These are phyloP conservation scores for Pyracantha coccinea DNA, from an alignment of 331 rosid species.

Conservation along the genomic window DNA sequence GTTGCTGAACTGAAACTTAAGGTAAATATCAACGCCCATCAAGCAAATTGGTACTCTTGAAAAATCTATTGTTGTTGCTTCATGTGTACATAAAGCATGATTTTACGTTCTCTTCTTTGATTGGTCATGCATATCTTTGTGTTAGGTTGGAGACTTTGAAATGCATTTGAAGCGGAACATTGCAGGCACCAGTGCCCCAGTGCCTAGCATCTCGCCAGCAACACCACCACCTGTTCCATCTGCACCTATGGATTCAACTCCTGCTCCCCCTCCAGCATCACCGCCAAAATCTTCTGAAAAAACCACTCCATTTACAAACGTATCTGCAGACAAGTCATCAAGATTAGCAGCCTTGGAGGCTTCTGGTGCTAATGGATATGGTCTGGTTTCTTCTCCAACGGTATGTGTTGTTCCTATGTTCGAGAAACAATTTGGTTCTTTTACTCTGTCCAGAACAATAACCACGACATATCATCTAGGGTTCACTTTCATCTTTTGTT, in stretches of 20 bases:
- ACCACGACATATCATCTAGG: conserved; percentile 9
- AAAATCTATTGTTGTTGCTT: background rate
- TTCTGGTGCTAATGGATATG: conserved; percentile 53
- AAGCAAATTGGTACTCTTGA: background rate
- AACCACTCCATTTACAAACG: conserved; percentile 46
- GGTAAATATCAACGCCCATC: conserved; percentile 44
- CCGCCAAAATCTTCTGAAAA: conserved; percentile 57
- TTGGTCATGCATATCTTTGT: conserved; percentile 9
- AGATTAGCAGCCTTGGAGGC: conserved; percentile 85
- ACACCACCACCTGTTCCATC: conserved; percentile 79
- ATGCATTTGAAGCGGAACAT: conserved; percentile 88
- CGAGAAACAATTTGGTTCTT: background rate
- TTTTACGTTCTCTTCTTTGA: conserved; percentile 11
- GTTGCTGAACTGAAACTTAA: conserved; percentile 92
- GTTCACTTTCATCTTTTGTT: background rate
- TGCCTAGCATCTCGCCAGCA: conserved; percentile 63
- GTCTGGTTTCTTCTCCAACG: conserved; percentile 61
- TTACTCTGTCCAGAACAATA: background rate
- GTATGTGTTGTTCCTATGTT: conserved; percentile 28
- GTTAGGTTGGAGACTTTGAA: conserved; percentile 90
- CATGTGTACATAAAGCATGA: background rate
- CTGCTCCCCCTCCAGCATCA: conserved; percentile 33
- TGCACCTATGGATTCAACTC: conserved; percentile 63
- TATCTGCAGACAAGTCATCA: conserved; percentile 34
- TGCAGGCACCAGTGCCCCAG: conserved; percentile 56